Conservation (phyloP, 306 rosid species). For the Pterocarpus macrocarpus region DNA sequence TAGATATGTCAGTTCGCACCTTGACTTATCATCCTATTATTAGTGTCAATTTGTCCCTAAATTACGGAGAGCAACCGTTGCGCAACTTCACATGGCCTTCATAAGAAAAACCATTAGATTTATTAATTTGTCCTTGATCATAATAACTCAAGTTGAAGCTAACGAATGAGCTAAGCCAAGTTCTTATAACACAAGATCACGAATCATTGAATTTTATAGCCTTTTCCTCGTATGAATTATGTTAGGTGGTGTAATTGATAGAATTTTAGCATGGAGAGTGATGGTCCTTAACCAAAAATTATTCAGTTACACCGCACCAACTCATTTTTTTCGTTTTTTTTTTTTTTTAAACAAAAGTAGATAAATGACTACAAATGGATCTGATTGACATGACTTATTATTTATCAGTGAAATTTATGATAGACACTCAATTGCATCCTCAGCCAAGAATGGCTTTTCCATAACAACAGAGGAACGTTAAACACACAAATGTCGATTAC, state of each 20-base stretch:
- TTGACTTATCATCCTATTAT: not conserved
- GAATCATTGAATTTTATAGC: not conserved
- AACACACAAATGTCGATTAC: conserved; percentile 30
- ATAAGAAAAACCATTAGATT: not conserved
- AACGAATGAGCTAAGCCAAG: not conserved
- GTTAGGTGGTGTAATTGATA: not conserved
- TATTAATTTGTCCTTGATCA: not conserved
- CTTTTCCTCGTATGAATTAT: not conserved
- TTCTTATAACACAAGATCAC: not conserved
- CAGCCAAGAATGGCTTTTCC: not conserved
- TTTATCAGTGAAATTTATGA: conserved; percentile 30
- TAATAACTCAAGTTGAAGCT: conserved; percentile 6
- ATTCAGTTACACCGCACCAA: not conserved
- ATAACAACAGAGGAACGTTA: conserved; percentile 33
- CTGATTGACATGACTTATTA: conserved; percentile 10
- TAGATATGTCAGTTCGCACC: not conserved
- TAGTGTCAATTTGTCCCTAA: not conserved
- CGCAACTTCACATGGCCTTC: not conserved
- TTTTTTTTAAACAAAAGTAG: too few relatives aligned
- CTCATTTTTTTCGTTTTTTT: too few relatives aligned
- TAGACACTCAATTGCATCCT: conserved; percentile 5
- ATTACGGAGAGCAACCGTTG: not conserved
- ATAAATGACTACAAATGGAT: conserved; percentile 33
- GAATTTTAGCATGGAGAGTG: not conserved
- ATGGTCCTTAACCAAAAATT: too few relatives aligned